phyloP scores from a whole-genome alignment of 176 grass and related monocot genomes.

The Tuctoria greenei region DNA sequence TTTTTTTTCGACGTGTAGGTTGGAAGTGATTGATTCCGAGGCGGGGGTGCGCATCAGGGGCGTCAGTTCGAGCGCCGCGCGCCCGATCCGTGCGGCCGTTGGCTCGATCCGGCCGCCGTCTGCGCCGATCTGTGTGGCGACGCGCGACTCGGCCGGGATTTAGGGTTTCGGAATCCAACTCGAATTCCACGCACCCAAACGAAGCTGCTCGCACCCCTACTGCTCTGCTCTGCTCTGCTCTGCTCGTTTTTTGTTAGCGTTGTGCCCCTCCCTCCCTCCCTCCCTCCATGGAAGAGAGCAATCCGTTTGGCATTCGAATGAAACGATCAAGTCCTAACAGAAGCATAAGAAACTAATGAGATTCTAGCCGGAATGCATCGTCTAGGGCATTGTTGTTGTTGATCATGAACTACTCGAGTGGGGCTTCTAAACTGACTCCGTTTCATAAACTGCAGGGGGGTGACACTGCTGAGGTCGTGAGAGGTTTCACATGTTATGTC shows the following conservation, averaged over 20 bases:
- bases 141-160: slow-evolving; percentile 29
- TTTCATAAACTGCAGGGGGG: slow-evolving; percentile 59
- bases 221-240: slow-evolving; percentile 23
- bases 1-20: slow-evolving; percentile 18
- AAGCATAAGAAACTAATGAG: slow-evolving; percentile 1
- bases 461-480: slow-evolving; percentile 35
- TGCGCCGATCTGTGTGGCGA: slow-evolving; percentile 40
- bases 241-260: slow-evolving; percentile 29
- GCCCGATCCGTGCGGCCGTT: slow-evolving; percentile 43
- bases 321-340: slow-evolving; percentile 25
- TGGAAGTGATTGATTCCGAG: neutral
- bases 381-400: neutral
- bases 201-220: neutral
- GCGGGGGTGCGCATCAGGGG: neutral
- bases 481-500: slow-evolving; percentile 36
- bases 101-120: slow-evolving; percentile 48
- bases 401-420: slow-evolving; percentile 27
- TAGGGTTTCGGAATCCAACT: slow-evolving; percentile 47
- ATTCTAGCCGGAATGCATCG: slow-evolving; percentile 13
- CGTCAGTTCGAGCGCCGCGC: slow-evolving; percentile 10
- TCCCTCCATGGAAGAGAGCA: neutral
- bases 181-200: neutral
- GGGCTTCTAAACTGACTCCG: slow-evolving; percentile 41
- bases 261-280: no score
- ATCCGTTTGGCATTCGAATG: slow-evolving; percentile 24